A percentile compares a stretch with the other conserved stretches of the same genome.
Conservation (phyloP, 306 rosid species). For the Cercis canadensis region DNA sequence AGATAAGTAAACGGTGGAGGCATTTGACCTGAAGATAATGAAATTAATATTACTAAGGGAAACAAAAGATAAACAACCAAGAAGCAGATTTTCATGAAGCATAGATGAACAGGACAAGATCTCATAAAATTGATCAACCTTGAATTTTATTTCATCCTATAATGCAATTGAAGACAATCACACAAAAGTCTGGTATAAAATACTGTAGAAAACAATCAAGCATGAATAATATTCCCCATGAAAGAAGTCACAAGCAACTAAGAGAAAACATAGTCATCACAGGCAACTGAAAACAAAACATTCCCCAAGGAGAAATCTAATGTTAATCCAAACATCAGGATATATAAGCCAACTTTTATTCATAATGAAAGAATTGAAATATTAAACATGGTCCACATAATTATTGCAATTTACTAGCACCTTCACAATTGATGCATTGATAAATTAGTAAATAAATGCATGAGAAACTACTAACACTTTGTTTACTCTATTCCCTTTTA, state of each 20-base stretch:
- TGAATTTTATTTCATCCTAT: slow-evolving; percentile 5
- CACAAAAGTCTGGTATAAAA: not conserved
- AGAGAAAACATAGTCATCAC: not conserved
- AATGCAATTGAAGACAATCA: slow-evolving; percentile 2
- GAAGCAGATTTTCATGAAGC: not conserved
- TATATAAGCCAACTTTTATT: slow-evolving; percentile 8
- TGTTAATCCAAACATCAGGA: not conserved
- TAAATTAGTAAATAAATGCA: not conserved
- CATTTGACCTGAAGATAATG: slow-evolving; percentile 52
- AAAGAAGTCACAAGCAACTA: slow-evolving; percentile 12
- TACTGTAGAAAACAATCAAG: not conserved
- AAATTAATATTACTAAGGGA: slow-evolving; percentile 18
- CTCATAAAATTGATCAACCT: not conserved
- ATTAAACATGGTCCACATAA: not conserved
- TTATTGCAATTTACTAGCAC: not conserved
- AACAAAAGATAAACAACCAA: not conserved
- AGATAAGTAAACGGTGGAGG: slow-evolving; percentile 56
- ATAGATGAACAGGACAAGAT: not conserved
- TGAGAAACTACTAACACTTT: not conserved
- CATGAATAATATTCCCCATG: not conserved
- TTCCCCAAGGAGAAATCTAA: not conserved
- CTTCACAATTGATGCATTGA: not conserved
- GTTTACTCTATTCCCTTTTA: slow-evolving; percentile 1
- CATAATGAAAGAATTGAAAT: not conserved
- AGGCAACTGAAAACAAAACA: slow-evolving; percentile 21